Evolutionary conservation across 345 rosid genomes (phyloP), one percentile per base, ranked within the genome.

Genomic region (Pugionium dolabratum): DNA sequence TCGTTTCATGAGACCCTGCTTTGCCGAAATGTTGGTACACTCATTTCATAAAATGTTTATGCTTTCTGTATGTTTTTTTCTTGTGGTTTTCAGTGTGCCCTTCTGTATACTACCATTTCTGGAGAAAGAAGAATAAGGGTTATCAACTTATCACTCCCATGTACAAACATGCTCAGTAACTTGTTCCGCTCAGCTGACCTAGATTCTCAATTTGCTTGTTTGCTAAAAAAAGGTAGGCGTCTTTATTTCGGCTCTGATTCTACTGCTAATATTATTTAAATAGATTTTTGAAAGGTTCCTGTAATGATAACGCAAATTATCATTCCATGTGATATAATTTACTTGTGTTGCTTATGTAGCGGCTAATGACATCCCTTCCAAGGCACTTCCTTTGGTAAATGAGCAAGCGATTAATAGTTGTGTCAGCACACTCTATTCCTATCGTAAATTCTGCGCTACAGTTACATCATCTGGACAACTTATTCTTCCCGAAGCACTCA

Each of bases 101-200:
- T 95, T 75, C 91, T 95, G 67, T 91, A 91, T 74, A 95, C 99
- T 48, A 91, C 96, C 50, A 78, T 83, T 35, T 81, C 83, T 74
- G 99, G 99, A 63, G 90, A 91, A 84, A 84, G 99, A 77, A 87
- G 98, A 86, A 95, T 95, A 70, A 88, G 98, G 54, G 85, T 95
- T 65, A 74, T 87, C 50, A 95, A 85, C 70, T 78, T 95, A 75
- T 91, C 99, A 50, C 79, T 95, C 81, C 87, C 97, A 6, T 87
- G 97, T 82, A 95, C 96, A 54, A 89, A 77, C 77, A 82, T 82
- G 85, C 81, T 95, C 60, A 89, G 93, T 69, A 87, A 87, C 81
- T 67, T 95, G 70, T 95, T 91, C 73, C 95, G 98, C 48, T 70
- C 86, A 69, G 99, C 99, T 75, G 99, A 91, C 83, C 75, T 91